phyloP scores from a whole-genome alignment of 306 rosid species.

The Medicago lupulina region DNA sequence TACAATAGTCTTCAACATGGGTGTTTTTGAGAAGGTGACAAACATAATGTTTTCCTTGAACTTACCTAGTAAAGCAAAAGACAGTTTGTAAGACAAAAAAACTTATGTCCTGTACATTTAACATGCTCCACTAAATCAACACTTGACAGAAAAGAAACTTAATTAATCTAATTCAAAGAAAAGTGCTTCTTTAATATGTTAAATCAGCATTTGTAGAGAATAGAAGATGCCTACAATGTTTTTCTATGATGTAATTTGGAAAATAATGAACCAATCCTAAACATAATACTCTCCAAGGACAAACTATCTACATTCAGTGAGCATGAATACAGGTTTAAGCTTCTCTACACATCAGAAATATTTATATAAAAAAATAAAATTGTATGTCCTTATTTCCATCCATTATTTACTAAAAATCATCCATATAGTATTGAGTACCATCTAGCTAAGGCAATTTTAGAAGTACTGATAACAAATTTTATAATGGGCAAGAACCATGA shows the following conservation, averaged over 20 bases:
- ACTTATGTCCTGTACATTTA: background rate
- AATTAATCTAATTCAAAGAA: too few species aligned
- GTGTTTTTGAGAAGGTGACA: constrained; percentile 49
- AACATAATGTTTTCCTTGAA: constrained; percentile 58
- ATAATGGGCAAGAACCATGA: too few species aligned
- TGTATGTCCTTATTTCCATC: background rate
- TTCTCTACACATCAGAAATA: background rate
- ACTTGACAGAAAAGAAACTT: too few species aligned
- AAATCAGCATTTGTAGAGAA: too few species aligned
- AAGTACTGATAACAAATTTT: too few species aligned
- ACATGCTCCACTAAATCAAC: background rate
- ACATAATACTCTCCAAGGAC: constrained; percentile 7
- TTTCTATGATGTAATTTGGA: background rate
- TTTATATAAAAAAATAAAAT: background rate
- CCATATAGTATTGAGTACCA: too few species aligned
- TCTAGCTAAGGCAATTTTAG: too few species aligned
- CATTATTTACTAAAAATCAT: background rate
- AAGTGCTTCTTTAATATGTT: too few species aligned
- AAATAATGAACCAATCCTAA: background rate
- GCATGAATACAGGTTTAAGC: background rate
- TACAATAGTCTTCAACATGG: constrained; percentile 49
- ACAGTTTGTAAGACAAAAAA: background rate
- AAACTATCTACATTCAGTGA: background rate
- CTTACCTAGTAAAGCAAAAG: constrained; percentile 41
- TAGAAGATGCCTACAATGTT: background rate